Percentiles rank a stretch among this genome's conserved stretches.
Conservation (phyloP, 1,139 yeast species). For the Suhomyces atakaporum region DNA sequence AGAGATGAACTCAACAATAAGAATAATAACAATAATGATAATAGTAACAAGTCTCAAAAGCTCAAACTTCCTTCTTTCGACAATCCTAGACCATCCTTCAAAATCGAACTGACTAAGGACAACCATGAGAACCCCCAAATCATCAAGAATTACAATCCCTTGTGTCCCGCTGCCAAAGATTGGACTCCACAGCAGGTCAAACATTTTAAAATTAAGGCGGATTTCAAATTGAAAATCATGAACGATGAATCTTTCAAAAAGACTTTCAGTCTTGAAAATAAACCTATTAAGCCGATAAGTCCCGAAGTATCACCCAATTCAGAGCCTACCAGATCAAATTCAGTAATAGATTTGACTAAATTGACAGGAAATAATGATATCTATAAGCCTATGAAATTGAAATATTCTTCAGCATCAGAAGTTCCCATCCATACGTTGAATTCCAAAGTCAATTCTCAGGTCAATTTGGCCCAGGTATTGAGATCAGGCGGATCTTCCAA, state of each 20-base stretch:
- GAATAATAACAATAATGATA: no score
- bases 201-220: constrained; percentile 22
- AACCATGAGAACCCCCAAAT: constrained; percentile 4
- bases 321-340: constrained; percentile 46
- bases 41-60: constrained; percentile 7
- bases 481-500: constrained; percentile 27
- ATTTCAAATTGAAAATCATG: constrained; percentile 39
- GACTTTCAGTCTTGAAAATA: constrained; percentile 32
- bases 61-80: constrained; percentile 15
- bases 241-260: constrained; percentile 43
- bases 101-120: constrained; percentile 16
- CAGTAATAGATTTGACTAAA: constrained; percentile 46
- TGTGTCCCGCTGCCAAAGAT: constrained; percentile 44
- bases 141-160: constrained; percentile 24
- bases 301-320: constrained; percentile 50
- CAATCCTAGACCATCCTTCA: constrained; percentile 35
- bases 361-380: constrained; percentile 39
- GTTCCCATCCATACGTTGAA: constrained; percentile 45
- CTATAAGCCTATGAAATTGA: constrained; percentile 43
- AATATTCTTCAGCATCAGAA: constrained; percentile 42
- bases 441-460: constrained; percentile 44
- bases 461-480: constrained; percentile 28
- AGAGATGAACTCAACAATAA: constrained; percentile 35
- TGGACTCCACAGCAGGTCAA: constrained; percentile 36
- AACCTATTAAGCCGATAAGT: constrained; percentile 39